Percentiles rank a stretch among this genome's conserved stretches.
Evolutionary conservation across 257 asterid genomes (phyloP).

Genomic region (Anisodus acutangulus): DNA sequence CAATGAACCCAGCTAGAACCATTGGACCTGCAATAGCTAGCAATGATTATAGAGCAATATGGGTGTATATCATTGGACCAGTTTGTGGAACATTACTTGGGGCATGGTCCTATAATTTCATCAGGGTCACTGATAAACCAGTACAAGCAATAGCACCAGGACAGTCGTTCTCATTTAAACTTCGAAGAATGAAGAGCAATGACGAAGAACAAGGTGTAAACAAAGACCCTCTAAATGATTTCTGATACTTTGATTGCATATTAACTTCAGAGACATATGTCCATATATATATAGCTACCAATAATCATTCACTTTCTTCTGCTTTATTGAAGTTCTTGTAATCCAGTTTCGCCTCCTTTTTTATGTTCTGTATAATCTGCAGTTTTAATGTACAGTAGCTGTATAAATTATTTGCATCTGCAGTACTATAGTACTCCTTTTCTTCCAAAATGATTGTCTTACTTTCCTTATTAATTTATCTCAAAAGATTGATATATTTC

Average conservation of each 20-base stretch:
- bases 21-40: slow-evolving; percentile 91
- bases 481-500: too few species aligned
- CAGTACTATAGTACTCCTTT: too few species aligned
- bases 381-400: too few species aligned
- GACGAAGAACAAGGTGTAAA: slow-evolving; percentile 32
- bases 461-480: too few species aligned
- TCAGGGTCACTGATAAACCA: slow-evolving; percentile 61
- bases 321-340: not conserved
- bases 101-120: slow-evolving; percentile 68
- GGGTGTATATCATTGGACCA: slow-evolving; percentile 80
- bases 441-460: too few species aligned
- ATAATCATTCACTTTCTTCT: not conserved
- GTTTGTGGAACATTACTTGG: slow-evolving; percentile 69
- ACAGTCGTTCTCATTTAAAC: slow-evolving; percentile 49
- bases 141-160: slow-evolving; percentile 41
- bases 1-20: slow-evolving; percentile 86
- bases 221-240: slow-evolving; percentile 36
- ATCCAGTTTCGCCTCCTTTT: not conserved
- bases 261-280: too few species aligned
- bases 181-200: slow-evolving; percentile 54
- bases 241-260: slow-evolving; percentile 26
- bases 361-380: not conserved
- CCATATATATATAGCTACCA: too few species aligned
- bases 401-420: too few species aligned
- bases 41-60: slow-evolving; percentile 58